Evolutionary conservation across 768 basidiomycete species (phyloP).

Genomic region (Pisolithus tinctorius): DNA sequence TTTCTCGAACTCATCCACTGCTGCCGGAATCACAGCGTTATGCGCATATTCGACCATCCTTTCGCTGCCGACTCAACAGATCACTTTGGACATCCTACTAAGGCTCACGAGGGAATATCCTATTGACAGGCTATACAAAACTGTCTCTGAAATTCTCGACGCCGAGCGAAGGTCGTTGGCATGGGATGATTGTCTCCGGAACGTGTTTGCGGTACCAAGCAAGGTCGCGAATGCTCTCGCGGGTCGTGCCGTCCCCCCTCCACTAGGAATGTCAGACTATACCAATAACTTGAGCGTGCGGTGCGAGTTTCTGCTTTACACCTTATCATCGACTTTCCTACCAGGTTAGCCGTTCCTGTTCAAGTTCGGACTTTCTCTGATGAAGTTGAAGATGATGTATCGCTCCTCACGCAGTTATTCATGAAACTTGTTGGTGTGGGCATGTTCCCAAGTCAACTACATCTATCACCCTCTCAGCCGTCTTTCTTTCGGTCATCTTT

Average conservation of each 20-base stretch:
- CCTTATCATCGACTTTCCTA: slow-evolving; percentile 31
- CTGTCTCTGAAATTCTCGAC: slow-evolving; percentile 34
- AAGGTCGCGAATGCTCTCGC: slow-evolving; percentile 71
- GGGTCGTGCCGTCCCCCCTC: slow-evolving; percentile 36
- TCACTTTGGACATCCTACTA: slow-evolving; percentile 47
- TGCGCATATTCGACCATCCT: slow-evolving; percentile 62
- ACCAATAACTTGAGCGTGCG: slow-evolving; percentile 47
- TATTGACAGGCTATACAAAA: slow-evolving; percentile 57
- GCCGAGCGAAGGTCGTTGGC: slow-evolving; percentile 26
- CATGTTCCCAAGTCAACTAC: slow-evolving; percentile 48
- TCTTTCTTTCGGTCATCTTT: slow-evolving; percentile 61
- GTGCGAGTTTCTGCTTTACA: slow-evolving; percentile 43
- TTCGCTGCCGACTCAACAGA: slow-evolving; percentile 39
- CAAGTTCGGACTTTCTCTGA: slow-evolving; percentile 23
- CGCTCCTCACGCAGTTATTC: slow-evolving; percentile 44
- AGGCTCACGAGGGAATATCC: slow-evolving; percentile 58
- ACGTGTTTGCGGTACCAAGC: slow-evolving; percentile 59
- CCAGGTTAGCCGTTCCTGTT: slow-evolving; percentile 35
- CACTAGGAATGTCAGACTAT: slow-evolving; percentile 52
- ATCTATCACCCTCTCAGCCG: slow-evolving; percentile 50
- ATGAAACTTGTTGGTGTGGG: slow-evolving; percentile 64
- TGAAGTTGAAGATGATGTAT: slow-evolving; percentile 25
- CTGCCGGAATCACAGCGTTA: slow-evolving; percentile 48
- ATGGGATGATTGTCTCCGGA: slow-evolving; percentile 78
- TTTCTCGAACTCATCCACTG: slow-evolving; percentile 43